A percentile compares a stretch with the other conserved stretches of the same genome.
phyloP scores from a whole-genome alignment of 768 basidiomycete genomes.

The Strobilomyces echinocephalus region DNA sequence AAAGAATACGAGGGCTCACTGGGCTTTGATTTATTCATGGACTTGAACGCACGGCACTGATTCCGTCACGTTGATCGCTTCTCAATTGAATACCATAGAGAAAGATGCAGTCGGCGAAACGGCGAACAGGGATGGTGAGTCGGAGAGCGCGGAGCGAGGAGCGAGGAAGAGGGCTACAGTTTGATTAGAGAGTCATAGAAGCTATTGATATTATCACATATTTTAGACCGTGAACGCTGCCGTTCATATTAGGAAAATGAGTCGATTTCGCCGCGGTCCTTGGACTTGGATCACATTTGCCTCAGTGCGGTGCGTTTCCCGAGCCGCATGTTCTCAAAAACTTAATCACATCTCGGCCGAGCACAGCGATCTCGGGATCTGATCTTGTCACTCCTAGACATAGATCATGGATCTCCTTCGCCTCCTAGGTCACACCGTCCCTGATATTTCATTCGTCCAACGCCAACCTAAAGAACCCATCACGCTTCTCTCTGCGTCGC shows the following conservation, averaged over 20 bases:
- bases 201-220: slow-evolving; percentile 18
- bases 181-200: slow-evolving; percentile 34
- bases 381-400: slow-evolving; percentile 20
- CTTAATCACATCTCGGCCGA: slow-evolving; percentile 20
- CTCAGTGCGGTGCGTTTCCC: background rate
- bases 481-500: slow-evolving; percentile 27
- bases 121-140: slow-evolving; percentile 30
- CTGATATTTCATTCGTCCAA: slow-evolving; percentile 6
- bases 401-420: slow-evolving; percentile 10
- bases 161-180: slow-evolving; percentile 49
- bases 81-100: slow-evolving; percentile 30
- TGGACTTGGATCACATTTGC: background rate
- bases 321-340: slow-evolving; percentile 9
- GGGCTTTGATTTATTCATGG: slow-evolving; percentile 61
- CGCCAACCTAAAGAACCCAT: slow-evolving; percentile 11
- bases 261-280: slow-evolving; percentile 18
- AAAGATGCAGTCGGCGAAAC: slow-evolving; percentile 16
- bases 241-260: slow-evolving; percentile 3
- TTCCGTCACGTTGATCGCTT: slow-evolving; percentile 20
- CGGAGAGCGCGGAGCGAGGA: slow-evolving; percentile 40
- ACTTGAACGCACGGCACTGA: slow-evolving; percentile 35
- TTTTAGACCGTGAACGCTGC: slow-evolving; percentile 9
- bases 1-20: slow-evolving; percentile 64
- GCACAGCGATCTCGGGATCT: slow-evolving; percentile 27
- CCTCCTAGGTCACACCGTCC: slow-evolving; percentile 14